Evolutionary conservation across 768 basidiomycete species (phyloP), one percentile per base, ranked within the genome.

Genomic region (Megacollybia marginata): DNA sequence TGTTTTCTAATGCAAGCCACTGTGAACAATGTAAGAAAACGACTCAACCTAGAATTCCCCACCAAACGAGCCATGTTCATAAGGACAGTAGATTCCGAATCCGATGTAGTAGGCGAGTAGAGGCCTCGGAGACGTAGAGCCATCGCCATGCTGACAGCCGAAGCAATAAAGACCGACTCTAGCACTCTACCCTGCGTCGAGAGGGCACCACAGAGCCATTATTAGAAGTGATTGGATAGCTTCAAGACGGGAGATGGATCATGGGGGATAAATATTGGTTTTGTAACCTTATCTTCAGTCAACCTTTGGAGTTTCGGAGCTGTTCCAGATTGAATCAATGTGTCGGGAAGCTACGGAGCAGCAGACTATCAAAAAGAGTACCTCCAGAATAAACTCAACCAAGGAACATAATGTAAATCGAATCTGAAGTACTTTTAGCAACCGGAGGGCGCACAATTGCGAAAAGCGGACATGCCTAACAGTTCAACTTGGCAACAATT

Each of bases 291-390:
- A 2, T 72, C 66, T 16, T 74, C 71, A 5, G 70, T 65, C 18
- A 76, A 59, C 44, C 65, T 68, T 45, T 70, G 70, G 32, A 75
- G 60, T 33, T 65, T 66, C 1, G 71, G 74, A 19, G 67, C 52
- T 18, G 73, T 64, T 13, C 59, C 58, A 4, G 66, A 59, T 55
- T 13, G 62, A 55, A 15, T 69, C 67, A 1, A 75, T 56, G 55
- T 76, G 74, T 36, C 74, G 62, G 33, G 72, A 71, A 13, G 75
- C 68, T 20, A 76, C 57, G 35, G 70, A 70, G 51, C 75, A 76
- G 23, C 75, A 69, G 10, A 71, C 72, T 32, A 76, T 71, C 65
- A 13, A 75, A 59, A 20, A 76, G 55, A 13, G 67, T 61, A 36
- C 57, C 45, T n/a, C 54, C 47, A 5, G 59, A 60, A 43, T 65